A percentile compares a stretch with the other conserved stretches of the same genome.
Evolutionary conservation across 306 rosid species (phyloP).

Genomic region (Inga leiocalycina): DNA sequence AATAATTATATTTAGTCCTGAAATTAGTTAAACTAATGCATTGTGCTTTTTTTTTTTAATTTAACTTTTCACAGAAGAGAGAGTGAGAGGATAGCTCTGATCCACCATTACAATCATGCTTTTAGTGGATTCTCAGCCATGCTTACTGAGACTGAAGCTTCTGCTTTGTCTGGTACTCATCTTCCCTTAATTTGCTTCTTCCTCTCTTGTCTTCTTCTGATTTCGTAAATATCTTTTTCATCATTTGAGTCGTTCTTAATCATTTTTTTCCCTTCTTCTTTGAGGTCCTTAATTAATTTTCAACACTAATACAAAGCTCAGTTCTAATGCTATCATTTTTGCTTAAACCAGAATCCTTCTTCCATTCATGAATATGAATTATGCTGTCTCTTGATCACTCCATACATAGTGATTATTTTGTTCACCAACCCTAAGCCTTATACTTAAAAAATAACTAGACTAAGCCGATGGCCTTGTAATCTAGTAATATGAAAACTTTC

Average conservation of each 20-base stretch:
- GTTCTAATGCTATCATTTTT: conserved; percentile 14
- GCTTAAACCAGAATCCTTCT: conserved; percentile 13
- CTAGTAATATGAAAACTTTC: too few species aligned
- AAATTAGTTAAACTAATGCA: neutral
- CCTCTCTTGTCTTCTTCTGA: neutral
- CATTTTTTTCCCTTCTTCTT: neutral
- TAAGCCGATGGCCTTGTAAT: neutral
- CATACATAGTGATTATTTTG: conserved; percentile 6
- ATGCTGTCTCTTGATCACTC: conserved; percentile 17
- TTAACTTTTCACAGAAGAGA: conserved; percentile 53
- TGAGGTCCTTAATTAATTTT: conserved; percentile 1
- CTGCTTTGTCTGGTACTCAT: conserved; percentile 67
- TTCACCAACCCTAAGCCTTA: neutral
- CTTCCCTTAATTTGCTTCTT: neutral
- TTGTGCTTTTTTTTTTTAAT: neutral
- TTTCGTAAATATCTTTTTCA: conserved; percentile 6
- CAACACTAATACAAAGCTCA: neutral
- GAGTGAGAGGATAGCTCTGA: conserved; percentile 55
- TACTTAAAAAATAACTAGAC: neutral
- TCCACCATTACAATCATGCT: conserved; percentile 78
- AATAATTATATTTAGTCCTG: neutral
- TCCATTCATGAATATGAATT: conserved; percentile 15
- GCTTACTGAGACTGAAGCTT: conserved; percentile 86
- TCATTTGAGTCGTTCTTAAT: conserved; percentile 14
- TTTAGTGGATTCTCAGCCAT: conserved; percentile 90